phyloP scores from a whole-genome alignment of 2,329 filamentous ascomycete species.

The Penicillium palitans region DNA sequence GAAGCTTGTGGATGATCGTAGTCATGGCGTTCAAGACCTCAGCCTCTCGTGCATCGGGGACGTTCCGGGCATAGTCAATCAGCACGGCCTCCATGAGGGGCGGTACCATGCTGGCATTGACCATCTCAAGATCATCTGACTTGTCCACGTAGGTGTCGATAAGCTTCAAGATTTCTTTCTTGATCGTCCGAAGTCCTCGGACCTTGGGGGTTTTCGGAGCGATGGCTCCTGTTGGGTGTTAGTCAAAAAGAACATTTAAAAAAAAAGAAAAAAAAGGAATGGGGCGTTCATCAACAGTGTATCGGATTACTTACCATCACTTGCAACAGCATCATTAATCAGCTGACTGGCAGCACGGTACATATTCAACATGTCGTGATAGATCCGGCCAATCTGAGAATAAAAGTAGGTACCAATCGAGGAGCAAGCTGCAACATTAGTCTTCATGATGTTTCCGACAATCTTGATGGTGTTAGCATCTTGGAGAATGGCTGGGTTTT shows the following conservation, averaged over 20 bases:
- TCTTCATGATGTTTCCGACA: conserved; percentile 99
- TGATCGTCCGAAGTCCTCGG: conserved; percentile 91
- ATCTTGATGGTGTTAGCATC: conserved; percentile 96
- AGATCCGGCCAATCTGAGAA: conserved; percentile 95
- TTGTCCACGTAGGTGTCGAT: conserved; percentile 98
- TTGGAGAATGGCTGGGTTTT: conserved; percentile 82
- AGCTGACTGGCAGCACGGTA: conserved; percentile 95
- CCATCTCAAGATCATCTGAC: conserved; percentile 91
- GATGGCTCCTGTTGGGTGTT: conserved; percentile 65
- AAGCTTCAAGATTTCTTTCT: conserved; percentile 98
- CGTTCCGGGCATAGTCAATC: conserved; percentile 95
- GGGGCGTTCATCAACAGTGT: not conserved
- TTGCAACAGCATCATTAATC: conserved; percentile 87
- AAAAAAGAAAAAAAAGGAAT: not conserved
- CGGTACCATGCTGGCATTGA: conserved; percentile 93
- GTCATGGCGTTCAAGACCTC: conserved; percentile 98
- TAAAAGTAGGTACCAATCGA: conserved; percentile 98
- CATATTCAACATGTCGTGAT: conserved; percentile 98
- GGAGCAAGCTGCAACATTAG: conserved; percentile 96
- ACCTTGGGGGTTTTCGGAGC: conserved; percentile 98
- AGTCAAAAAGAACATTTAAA: conserved; percentile 12
- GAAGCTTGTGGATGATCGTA: conserved; percentile 92
- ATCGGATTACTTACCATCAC: conserved; percentile 64
- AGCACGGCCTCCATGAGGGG: conserved; percentile 90
- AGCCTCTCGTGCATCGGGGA: conserved; percentile 90